These are phyloP conservation scores for Kurtzmaniella quercitrusa DNA, from an alignment of 1,139 yeast genomes.

Conservation along the genomic window DNA sequence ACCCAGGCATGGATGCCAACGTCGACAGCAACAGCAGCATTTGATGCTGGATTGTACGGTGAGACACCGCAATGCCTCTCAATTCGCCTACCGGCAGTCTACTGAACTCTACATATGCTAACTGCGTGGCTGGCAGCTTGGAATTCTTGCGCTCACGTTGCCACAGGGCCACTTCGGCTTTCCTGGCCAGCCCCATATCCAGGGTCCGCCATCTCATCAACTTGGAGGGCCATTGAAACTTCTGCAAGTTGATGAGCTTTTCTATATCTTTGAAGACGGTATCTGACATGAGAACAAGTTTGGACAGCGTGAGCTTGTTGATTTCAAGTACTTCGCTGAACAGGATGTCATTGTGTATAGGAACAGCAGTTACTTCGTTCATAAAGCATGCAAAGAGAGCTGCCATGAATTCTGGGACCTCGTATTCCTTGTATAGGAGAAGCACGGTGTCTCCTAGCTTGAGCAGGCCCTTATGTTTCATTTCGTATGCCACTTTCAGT, in stretches of 20 bases:
- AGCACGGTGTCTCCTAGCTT: slow-evolving; percentile 83
- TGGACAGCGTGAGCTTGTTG: slow-evolving; percentile 70
- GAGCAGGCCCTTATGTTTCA: slow-evolving; percentile 63
- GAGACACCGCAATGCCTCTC: slow-evolving; percentile 91
- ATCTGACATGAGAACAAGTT: slow-evolving; percentile 78
- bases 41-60: slow-evolving; percentile 82
- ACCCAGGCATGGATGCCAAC: slow-evolving; percentile 57
- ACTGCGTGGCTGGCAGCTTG: slow-evolving; percentile 48
- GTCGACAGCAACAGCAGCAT: slow-evolving; percentile 73
- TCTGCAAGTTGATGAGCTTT: slow-evolving; percentile 36
- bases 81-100: slow-evolving; percentile 88
- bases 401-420: slow-evolving; percentile 78
- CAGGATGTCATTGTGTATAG: slow-evolving; percentile 72
- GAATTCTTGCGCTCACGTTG: slow-evolving; percentile 7
- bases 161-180: slow-evolving; percentile 34
- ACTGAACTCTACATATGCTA: slow-evolving; percentile 88
- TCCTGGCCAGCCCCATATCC: slow-evolving; percentile 71
- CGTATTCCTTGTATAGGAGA: slow-evolving; percentile 77
- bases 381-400: slow-evolving; percentile 89
- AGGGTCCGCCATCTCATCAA: slow-evolving; percentile 78
- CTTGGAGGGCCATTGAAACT: slow-evolving; percentile 41
- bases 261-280: slow-evolving; percentile 69
- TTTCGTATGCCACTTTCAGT: slow-evolving; percentile 84
- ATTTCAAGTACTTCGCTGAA: slow-evolving; percentile 67
- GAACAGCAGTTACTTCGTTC: slow-evolving; percentile 94